Base-by-base conservation (phyloP, 805 yeast genomes). In the Dipodascopsis tothii region DNA sequence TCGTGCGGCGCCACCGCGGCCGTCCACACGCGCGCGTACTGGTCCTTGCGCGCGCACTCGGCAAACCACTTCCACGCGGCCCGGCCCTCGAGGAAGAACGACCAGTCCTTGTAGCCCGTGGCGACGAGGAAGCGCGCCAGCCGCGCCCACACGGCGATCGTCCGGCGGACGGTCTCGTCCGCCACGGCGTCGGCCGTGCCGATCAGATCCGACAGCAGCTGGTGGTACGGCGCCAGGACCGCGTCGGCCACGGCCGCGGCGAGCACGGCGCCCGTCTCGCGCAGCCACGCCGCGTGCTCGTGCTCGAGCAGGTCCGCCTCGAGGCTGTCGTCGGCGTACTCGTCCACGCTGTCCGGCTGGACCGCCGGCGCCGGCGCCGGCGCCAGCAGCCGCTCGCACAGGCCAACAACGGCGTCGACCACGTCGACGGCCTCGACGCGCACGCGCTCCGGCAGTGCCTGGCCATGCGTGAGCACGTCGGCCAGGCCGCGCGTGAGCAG, bases 31-130 rank as follows among this genome's bases (percentile, higher is more conserved):
- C 14, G 11, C 30, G 9, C 30, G 14, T 25, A 25, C 14, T 25
- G 9, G 30, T 25, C 30, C 30, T 25, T 25, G 11, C 14, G 9
- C 14, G 30, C 9, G 9, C 11, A 25, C 14, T 43, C 37, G 6
- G 51, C 45, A 37, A 48, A 38, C 52, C 52, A 48, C 11, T 48
- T 41, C 52, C 52, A 48, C 5, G 52, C 46, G 7, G 41, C 38
- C 7, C 45, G 32, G 16, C 52, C 52, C 21, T 44, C 46, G 3
- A 39, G 37, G 35, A 42, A 48, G 22, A 21, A 39, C 14, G 33
- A 35, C 52, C 52, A 48, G 21, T 48, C 50, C 34, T 33, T 40
- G 14, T 36, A 4, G 5, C 32, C 18, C 7, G 43, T 43, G 5
- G 35, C 6, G 3, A 42, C 39, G 2, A 41, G n/a, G 23, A 45